phyloP scores from a whole-genome alignment of 1,139 yeast genomes.

The Pichia sp. region DNA sequence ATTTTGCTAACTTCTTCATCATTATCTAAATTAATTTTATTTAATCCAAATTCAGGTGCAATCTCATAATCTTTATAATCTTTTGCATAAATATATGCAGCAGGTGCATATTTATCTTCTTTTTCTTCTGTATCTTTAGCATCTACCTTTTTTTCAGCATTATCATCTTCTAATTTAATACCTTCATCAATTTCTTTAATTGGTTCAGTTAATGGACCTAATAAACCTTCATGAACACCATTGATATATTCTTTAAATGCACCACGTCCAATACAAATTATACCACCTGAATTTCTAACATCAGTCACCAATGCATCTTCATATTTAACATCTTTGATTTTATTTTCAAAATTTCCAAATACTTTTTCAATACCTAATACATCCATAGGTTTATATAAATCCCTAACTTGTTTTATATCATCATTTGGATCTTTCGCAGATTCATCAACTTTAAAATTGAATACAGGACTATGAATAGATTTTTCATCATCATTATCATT shows the following conservation, averaged over 20 bases:
- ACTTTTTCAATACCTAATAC: constrained; percentile 53
- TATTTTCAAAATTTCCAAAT: constrained; percentile 19
- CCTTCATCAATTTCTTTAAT: constrained; percentile 4
- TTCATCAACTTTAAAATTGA: constrained; percentile 5
- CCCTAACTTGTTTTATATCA: constrained; percentile 35
- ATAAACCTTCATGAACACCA: constrained; percentile 90
- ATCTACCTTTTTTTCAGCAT: constrained; percentile 13
- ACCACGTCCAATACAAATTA: constrained; percentile 90
- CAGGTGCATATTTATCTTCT: constrained; percentile 37
- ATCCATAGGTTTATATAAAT: constrained; percentile 37
- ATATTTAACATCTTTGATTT: constrained; percentile 26
- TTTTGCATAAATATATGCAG: constrained; percentile 54
- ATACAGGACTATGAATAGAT: background rate
- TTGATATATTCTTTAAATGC: constrained; percentile 87
- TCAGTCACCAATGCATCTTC: constrained; percentile 42
- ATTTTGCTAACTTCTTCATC: constrained; percentile 14
- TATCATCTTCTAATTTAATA: constrained; percentile 4
- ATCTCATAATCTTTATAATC: constrained; percentile 49
- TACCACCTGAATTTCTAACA: constrained; percentile 64
- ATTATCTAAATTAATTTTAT: constrained; percentile 24
- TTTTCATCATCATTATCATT: background rate
- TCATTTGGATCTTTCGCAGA: background rate
- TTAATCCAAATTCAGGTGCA: constrained; percentile 50
- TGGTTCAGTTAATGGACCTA: constrained; percentile 78
- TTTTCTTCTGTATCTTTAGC: constrained; percentile 27